Percentiles rank a stretch among this genome's conserved stretches.
phyloP scores from a whole-genome alignment of 257 asterid genomes.

The Ajuga chamaepitys region DNA sequence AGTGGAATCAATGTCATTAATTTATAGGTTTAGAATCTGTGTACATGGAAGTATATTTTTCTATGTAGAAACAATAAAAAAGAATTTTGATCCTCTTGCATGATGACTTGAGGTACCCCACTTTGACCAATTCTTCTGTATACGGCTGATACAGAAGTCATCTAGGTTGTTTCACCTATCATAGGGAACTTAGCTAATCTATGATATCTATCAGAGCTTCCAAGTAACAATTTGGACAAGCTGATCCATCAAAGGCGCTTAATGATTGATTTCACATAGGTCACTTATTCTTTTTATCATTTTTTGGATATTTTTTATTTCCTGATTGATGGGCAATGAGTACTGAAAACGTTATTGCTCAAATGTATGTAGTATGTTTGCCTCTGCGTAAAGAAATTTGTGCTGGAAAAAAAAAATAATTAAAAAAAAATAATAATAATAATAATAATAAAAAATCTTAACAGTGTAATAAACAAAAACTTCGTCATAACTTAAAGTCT shows the following conservation, averaged over 20 bases:
- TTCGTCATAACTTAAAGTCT: not conserved
- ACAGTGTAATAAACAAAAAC: not conserved
- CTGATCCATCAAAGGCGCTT: not conserved
- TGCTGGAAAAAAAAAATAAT: not conserved
- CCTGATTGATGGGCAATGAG: constrained; percentile 4
- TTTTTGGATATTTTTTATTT: not conserved
- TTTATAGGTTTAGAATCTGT: not conserved
- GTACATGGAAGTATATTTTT: not conserved
- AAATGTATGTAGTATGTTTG: not conserved
- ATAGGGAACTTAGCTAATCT: not conserved
- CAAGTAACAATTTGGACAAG: not conserved
- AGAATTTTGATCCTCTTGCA: not conserved
- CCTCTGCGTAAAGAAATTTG: not conserved
- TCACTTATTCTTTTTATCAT: not conserved
- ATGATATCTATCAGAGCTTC: not conserved
- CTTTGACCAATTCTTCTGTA: too few relatives aligned
- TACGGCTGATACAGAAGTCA: not conserved
- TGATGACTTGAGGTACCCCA: not conserved
- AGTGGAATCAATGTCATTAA: too few relatives aligned
- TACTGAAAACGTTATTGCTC: not conserved
- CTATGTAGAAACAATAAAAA: not conserved
- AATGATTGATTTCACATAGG: not conserved
- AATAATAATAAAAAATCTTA: too few relatives aligned
- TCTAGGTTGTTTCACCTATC: not conserved
- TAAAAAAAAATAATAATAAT: too few relatives aligned